Conservation (phyloP, 2,329 filamentous ascomycete species). For the Fusarium nematophilum region DNA sequence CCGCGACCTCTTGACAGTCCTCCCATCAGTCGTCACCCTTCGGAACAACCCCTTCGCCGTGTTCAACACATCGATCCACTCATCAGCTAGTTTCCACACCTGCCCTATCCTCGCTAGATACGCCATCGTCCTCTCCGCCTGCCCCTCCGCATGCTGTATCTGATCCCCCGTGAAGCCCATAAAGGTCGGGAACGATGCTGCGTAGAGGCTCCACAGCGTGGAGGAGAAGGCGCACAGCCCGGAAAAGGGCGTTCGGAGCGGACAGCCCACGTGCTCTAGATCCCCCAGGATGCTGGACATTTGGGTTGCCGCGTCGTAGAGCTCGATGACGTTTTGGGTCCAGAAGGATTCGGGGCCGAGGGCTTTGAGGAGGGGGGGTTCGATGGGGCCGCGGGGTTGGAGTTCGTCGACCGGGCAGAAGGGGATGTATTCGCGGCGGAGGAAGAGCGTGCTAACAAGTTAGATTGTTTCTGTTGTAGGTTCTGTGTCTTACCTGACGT, state of each 20-base stretch:
- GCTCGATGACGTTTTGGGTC: conserved; percentile 25
- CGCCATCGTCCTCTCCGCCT: conserved; percentile 26
- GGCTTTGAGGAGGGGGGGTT: conserved; percentile 36
- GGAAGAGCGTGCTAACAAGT: conserved; percentile 20
- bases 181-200: conserved; percentile 33
- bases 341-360: conserved; percentile 35
- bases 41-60: conserved; percentile 35
- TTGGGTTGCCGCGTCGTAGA: conserved; percentile 37
- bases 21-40: conserved; percentile 10
- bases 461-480: too few species aligned
- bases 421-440: conserved; percentile 38
- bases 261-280: conserved; percentile 32
- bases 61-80: conserved; percentile 41
- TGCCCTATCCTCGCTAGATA: conserved; percentile 27
- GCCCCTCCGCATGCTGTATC: conserved; percentile 8
- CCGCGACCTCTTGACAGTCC: conserved; percentile 28
- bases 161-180: conserved; percentile 28
- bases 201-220: conserved; percentile 32
- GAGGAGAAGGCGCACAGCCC: conserved; percentile 37
- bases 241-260: conserved; percentile 38
- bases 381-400: conserved; percentile 37
- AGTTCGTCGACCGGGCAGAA: conserved; percentile 40
- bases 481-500: conserved; percentile 29
- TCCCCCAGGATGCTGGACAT: conserved; percentile 38
- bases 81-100: conserved; percentile 38